phyloP scores from a whole-genome alignment of 75 land plant genomes.

The Selaginella moellendorffii region DNA sequence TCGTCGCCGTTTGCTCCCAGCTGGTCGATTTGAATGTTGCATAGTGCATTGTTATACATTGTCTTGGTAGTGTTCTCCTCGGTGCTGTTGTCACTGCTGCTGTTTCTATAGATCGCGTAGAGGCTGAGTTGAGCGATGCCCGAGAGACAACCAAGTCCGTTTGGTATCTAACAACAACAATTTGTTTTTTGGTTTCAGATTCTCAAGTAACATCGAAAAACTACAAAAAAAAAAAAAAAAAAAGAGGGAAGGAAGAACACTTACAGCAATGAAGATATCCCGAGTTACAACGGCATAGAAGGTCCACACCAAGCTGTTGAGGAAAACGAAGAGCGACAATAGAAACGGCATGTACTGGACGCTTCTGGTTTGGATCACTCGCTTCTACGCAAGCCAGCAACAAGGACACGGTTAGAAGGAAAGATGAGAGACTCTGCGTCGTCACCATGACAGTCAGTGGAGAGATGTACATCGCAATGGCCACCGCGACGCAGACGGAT shows the following conservation, averaged over 20 bases:
- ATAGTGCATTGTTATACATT: not conserved
- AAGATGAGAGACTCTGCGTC: no score
- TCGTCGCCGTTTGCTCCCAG: no score
- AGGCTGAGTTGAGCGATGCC: slow-evolving; percentile 33
- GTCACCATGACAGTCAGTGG: slow-evolving; percentile 18
- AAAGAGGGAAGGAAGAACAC: not conserved
- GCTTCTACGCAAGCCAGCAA: no score
- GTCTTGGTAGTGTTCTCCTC: not conserved
- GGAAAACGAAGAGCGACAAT: slow-evolving; percentile 62
- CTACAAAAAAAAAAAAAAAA: not conserved
- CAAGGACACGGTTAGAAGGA: no score
- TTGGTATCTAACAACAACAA: slow-evolving; percentile 35
- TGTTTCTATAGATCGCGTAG: slow-evolving; percentile 39
- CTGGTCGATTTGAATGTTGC: no score
- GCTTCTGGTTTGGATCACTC: slow-evolving; percentile 45
- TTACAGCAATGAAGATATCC: slow-evolving; percentile 17
- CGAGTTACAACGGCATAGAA: slow-evolving; percentile 31
- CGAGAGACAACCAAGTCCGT: slow-evolving; percentile 35
- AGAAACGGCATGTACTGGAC: slow-evolving; percentile 81
- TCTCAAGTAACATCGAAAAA: not conserved
- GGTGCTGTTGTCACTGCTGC: slow-evolving; percentile 20
- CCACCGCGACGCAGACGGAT: slow-evolving; percentile 8
- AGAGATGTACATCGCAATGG: slow-evolving; percentile 17
- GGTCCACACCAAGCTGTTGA: slow-evolving; percentile 55
- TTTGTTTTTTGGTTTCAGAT: no score